A percentile compares a stretch with the other conserved stretches of the same genome.
These are phyloP conservation scores for Coemansia sp. DNA, from an alignment of 192 early-diverging fungal genomes.

Conservation along the genomic window DNA sequence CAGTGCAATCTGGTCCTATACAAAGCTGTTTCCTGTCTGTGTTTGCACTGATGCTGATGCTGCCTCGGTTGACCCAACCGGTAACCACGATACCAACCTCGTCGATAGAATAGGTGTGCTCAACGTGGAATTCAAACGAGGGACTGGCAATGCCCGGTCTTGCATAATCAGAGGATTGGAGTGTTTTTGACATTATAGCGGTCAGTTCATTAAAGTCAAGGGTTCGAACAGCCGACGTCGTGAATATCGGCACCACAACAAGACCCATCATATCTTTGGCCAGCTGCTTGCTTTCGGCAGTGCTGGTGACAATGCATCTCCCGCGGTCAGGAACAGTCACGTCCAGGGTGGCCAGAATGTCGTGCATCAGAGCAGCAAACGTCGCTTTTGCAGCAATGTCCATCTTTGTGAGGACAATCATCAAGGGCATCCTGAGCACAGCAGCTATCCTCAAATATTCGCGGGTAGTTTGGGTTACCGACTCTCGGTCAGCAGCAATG, in stretches of 20 bases:
- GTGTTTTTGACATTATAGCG: conserved; percentile 68
- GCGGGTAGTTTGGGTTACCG: conserved; percentile 65
- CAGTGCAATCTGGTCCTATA: conserved; percentile 66
- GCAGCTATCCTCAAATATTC: conserved; percentile 81
- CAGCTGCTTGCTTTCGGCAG: conserved; percentile 19
- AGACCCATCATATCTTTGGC: conserved; percentile 46
- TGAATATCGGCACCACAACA: conserved; percentile 77
- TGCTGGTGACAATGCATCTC: conserved; percentile 35
- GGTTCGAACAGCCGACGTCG: conserved; percentile 79
- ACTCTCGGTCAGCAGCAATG: conserved; percentile 67
- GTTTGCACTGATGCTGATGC: conserved; percentile 45
- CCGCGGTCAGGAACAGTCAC: conserved; percentile 32
- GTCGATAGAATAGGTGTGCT: conserved; percentile 69
- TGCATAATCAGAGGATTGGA: neutral
- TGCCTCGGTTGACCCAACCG: conserved; percentile 59
- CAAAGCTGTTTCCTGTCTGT: conserved; percentile 27
- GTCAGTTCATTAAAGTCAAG: conserved; percentile 70
- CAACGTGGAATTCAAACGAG: conserved; percentile 73
- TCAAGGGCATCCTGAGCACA: conserved; percentile 78
- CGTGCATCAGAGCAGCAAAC: conserved; percentile 56
- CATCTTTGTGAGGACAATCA: conserved; percentile 87
- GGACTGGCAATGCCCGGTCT: neutral
- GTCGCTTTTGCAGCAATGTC: conserved; percentile 62
- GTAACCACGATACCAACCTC: conserved; percentile 66
- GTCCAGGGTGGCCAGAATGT: conserved; percentile 51